Evolutionary conservation across 2,329 filamentous ascomycete species (phyloP).

Genomic region (Parastagonospora nodorum): DNA sequence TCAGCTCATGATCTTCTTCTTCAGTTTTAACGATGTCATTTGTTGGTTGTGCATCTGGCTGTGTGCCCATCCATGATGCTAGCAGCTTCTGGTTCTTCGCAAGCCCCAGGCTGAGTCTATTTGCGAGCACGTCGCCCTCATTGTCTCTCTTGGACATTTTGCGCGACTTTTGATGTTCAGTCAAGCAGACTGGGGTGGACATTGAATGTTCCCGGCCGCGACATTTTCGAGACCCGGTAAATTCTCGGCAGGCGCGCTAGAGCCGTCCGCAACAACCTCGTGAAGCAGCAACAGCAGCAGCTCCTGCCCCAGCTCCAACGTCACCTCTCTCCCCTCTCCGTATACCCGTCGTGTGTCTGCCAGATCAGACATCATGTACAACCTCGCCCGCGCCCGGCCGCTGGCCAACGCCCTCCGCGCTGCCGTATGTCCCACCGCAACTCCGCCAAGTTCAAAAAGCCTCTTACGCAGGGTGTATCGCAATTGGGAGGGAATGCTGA

Average conservation of each 20-base stretch:
- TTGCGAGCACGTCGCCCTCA: conserved; percentile 61
- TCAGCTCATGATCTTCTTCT: conserved; percentile 58
- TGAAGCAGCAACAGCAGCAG: conserved; percentile 27
- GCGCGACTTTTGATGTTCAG: conserved; percentile 11
- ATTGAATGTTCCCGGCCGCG: conserved; percentile 29
- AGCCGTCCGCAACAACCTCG: conserved; percentile 37
- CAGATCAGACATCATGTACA: conserved; percentile 73
- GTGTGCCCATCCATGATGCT: conserved; percentile 62
- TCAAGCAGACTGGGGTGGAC: conserved; percentile 12
- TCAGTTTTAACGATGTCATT: conserved; percentile 51
- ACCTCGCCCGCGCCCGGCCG: conserved; percentile 75
- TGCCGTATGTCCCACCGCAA: conserved; percentile 62
- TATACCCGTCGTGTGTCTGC: conserved; percentile 29
- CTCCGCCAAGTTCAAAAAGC: conserved; percentile 26
- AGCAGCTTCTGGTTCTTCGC: conserved; percentile 60
- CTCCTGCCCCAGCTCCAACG: conserved; percentile 31
- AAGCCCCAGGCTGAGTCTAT: conserved; percentile 58
- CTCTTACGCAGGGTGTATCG: conserved; percentile 39
- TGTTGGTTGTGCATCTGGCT: conserved; percentile 42
- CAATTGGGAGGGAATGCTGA: conserved; percentile 32
- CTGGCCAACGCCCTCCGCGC: conserved; percentile 79
- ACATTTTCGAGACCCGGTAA: conserved; percentile 36
- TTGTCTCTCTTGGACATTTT: conserved; percentile 41
- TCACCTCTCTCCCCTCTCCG: conserved; percentile 17
- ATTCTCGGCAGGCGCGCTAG: conserved; percentile 38